Percentiles rank a stretch among this genome's conserved stretches.
Conservation (phyloP, 192 early-diverging fungal species). For the Helicostylum pulchrum region DNA sequence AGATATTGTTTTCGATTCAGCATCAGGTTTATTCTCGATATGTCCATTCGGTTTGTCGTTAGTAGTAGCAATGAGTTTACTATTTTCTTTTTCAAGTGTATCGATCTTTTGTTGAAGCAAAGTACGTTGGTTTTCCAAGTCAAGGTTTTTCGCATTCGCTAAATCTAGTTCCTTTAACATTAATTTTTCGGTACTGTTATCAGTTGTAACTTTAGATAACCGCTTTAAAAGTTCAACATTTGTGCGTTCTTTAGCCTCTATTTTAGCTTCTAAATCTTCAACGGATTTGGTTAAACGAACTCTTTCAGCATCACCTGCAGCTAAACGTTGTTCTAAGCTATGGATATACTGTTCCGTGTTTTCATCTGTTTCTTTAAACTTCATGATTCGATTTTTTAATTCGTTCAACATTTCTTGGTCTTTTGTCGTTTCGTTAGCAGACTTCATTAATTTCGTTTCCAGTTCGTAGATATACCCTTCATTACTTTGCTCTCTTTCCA, state of each 20-base stretch:
- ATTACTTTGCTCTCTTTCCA: slow-evolving; percentile 47
- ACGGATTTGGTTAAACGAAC: slow-evolving; percentile 8
- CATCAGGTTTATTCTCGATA: too few species aligned
- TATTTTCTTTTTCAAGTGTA: too few species aligned
- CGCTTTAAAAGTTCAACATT: slow-evolving; percentile 17
- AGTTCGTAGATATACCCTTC: slow-evolving; percentile 48
- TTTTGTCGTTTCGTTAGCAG: slow-evolving; percentile 29
- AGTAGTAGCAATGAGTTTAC: background rate
- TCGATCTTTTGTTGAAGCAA: too few species aligned
- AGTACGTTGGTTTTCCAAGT: too few species aligned
- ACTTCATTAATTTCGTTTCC: slow-evolving; percentile 31
- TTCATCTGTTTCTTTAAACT: slow-evolving; percentile 53
- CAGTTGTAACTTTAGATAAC: background rate
- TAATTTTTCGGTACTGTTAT: background rate
- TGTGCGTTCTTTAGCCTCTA: slow-evolving; percentile 12
- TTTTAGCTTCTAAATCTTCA: slow-evolving; percentile 18
- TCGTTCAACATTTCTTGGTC: slow-evolving; percentile 40
- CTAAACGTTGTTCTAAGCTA: slow-evolving; percentile 37
- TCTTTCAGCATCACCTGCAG: slow-evolving; percentile 23
- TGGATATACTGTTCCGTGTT: slow-evolving; percentile 44
- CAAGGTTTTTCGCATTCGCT: background rate
- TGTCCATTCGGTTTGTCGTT: background rate
- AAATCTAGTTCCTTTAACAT: slow-evolving; percentile 21
- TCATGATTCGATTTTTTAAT: slow-evolving; percentile 36
- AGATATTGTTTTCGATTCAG: background rate